Percentiles rank a stretch among this genome's conserved stretches.
phyloP scores from a whole-genome alignment of 306 rosid species.

The Glycine latifolia region DNA sequence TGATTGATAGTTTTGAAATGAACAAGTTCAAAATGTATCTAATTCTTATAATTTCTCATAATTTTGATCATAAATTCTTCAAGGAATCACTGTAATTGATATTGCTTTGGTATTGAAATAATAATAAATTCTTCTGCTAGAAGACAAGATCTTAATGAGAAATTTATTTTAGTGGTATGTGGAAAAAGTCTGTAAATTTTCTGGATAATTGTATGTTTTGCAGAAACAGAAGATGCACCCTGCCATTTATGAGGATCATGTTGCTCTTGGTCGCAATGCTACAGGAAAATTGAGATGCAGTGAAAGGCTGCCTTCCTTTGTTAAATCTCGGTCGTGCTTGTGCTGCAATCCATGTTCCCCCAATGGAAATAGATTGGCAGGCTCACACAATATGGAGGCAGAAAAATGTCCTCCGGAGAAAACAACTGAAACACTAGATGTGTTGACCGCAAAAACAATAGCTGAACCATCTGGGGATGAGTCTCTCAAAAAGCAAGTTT shows the following conservation, averaged over 20 bases:
- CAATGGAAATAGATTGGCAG: slow-evolving; percentile 38
- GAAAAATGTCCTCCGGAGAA: slow-evolving; percentile 48
- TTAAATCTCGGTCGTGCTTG: slow-evolving; percentile 55
- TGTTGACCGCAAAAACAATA: not conserved
- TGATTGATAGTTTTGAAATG: slow-evolving; percentile 15
- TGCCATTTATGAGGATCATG: slow-evolving; percentile 75
- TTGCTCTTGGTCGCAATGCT: slow-evolving; percentile 45
- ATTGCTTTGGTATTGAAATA: slow-evolving; percentile 36
- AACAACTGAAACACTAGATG: slow-evolving; percentile 40
- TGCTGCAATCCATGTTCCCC: slow-evolving; percentile 62
- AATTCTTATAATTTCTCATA: slow-evolving; percentile 25
- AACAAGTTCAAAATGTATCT: slow-evolving; percentile 17
- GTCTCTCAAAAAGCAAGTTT: slow-evolving; percentile 50
- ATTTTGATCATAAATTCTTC: slow-evolving; percentile 33
- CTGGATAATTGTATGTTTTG: slow-evolving; percentile 50
- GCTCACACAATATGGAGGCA: slow-evolving; percentile 44
- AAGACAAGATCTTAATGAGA: slow-evolving; percentile 16
- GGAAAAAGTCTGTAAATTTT: not conserved
- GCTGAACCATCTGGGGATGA: slow-evolving; percentile 43
- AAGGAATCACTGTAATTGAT: slow-evolving; percentile 23
- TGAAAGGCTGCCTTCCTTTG: slow-evolving; percentile 53
- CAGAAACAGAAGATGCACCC: slow-evolving; percentile 94
- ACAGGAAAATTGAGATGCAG: slow-evolving; percentile 64
- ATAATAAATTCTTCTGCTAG: slow-evolving; percentile 28
- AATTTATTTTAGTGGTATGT: slow-evolving; percentile 17